Percentiles rank a stretch among this genome's conserved stretches.
Evolutionary conservation across 2,329 filamentous ascomycete genomes (phyloP).

Genomic region (Monosporascus sp.): DNA sequence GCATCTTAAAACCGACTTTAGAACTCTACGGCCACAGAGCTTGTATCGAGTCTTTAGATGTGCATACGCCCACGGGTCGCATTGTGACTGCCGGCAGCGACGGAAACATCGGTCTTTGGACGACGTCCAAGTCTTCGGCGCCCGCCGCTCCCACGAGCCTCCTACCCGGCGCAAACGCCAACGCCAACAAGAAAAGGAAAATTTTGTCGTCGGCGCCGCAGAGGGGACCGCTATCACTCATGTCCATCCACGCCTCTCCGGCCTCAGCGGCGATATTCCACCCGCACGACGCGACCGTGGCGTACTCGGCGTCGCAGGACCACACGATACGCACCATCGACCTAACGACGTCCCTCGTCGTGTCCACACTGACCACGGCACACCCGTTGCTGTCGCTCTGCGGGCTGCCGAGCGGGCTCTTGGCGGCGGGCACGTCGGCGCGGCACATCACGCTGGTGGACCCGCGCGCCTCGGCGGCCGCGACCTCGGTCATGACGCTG

Average conservation of each 20-base stretch:
- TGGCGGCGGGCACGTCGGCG: conserved; percentile 74
- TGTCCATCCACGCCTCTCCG: conserved; percentile 65
- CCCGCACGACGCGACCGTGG: conserved; percentile 76
- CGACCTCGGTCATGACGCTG: conserved; percentile 82
- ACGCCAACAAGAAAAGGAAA: conserved; percentile 71
- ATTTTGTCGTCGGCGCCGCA: conserved; percentile 54
- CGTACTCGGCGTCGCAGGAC: conserved; percentile 87
- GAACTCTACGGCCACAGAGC: conserved; percentile 81
- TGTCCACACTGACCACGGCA: conserved; percentile 77
- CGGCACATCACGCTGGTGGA: conserved; percentile 91
- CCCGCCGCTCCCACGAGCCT: conserved; percentile 66
- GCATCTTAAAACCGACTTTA: conserved; percentile 63
- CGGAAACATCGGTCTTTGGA: conserved; percentile 83
- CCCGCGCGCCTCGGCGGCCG: conserved; percentile 69
- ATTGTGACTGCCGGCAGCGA: conserved; percentile 84
- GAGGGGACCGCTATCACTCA: conserved; percentile 71
- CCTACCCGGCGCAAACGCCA: conserved; percentile 59
- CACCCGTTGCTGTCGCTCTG: conserved; percentile 77
- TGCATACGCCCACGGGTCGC: conserved; percentile 67
- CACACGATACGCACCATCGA: conserved; percentile 89
- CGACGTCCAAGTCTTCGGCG: conserved; percentile 68
- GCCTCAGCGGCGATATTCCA: conserved; percentile 83
- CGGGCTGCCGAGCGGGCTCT: conserved; percentile 60
- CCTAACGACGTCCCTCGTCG: conserved; percentile 70
- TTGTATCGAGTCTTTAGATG: conserved; percentile 67